Percentiles rank a stretch among this genome's conserved stretches.
These are phyloP conservation scores for Fusarium poae DNA, from an alignment of 2,329 filamentous ascomycete species.

Conservation along the genomic window DNA sequence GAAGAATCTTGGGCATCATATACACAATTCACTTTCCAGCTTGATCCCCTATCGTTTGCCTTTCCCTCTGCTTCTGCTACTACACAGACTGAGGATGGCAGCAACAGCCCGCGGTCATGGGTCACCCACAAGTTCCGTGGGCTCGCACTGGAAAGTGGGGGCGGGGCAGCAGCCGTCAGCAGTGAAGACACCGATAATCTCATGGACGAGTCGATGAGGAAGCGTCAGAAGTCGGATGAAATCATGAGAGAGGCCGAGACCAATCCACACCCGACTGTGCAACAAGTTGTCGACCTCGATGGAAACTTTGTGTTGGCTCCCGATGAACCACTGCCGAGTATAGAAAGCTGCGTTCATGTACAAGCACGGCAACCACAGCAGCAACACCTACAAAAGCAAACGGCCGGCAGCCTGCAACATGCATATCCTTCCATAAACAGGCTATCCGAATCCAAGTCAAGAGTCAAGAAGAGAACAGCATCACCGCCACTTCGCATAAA, in stretches of 20 bases:
- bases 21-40: conserved; percentile 64
- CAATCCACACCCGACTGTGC: conserved; percentile 34
- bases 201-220: conserved; percentile 51
- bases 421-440: conserved; percentile 57
- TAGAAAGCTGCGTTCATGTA: conserved; percentile 2
- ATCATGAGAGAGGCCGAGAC: conserved; percentile 51
- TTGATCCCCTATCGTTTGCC: conserved; percentile 52
- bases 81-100: conserved; percentile 59
- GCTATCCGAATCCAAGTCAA: conserved; percentile 56
- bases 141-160: conserved; percentile 62
- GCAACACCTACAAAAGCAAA: conserved; percentile 29
- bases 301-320: conserved; percentile 19
- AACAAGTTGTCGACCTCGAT: conserved; percentile 22
- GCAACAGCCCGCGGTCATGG: conserved; percentile 64
- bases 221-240: conserved; percentile 55
- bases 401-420: conserved; percentile 46
- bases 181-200: conserved; percentile 50
- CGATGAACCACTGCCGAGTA: conserved; percentile 6
- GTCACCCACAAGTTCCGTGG: conserved; percentile 67
- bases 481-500: conserved; percentile 57
- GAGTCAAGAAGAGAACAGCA: conserved; percentile 52
- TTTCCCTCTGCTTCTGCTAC: conserved; percentile 49
- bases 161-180: conserved; percentile 56
- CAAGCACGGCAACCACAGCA: conserved; percentile 19
- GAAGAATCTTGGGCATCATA: conserved; percentile 53